Evolutionary conservation across 495 filamentous ascomycete genomes (phyloP), one percentile per base, ranked within the genome.

Genomic region (Lindgomyces ingoldianus): DNA sequence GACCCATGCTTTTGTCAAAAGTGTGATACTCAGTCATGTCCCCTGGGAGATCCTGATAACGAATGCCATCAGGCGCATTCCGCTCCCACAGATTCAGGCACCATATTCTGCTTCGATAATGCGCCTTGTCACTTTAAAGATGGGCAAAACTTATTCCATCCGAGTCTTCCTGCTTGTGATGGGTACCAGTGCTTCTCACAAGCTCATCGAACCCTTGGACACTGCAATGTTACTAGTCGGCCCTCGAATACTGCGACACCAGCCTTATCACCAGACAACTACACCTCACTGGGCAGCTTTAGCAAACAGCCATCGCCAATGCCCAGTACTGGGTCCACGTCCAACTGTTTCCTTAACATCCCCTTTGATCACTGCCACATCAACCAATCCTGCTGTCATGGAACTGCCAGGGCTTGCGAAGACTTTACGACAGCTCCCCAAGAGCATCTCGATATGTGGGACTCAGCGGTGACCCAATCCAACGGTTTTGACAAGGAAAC

Each of bases 301-400:
- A 57, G 51, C 33, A 33, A 27, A 29, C 52, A 61, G 21, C 29
- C 57, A 14, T 52, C 57, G 18, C 56, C 61, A 10, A 19, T 21
- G 11, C 22, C 60, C 4, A 29, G 51, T 8, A 16, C 26, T 3
- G n/a, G 26, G 1, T 44, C 21, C 18, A 2, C 60, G 8, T 27
- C 54, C 1, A 26, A 8, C 14, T 70, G 60, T 36, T 56, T 57
- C 33, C 22, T 64, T 1, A 49, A 59, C 25, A 60, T 64, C n/a
- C 29, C 57, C 12, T 57, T 48, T 22, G 68, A 66, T 11, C 62
- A 70, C 39, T 70, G 67, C 45, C 62, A 70, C 26, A 41, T 63
- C 14, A 41, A 55, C 57, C 27, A 49, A 1, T 42, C 52, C 12
- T 70, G 57, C 45, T 70, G 63, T 48, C 68, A 66, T 49, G 55